Base-by-base conservation (phyloP, 164 flowering plant genomes). In the Platanus orientalis region DNA sequence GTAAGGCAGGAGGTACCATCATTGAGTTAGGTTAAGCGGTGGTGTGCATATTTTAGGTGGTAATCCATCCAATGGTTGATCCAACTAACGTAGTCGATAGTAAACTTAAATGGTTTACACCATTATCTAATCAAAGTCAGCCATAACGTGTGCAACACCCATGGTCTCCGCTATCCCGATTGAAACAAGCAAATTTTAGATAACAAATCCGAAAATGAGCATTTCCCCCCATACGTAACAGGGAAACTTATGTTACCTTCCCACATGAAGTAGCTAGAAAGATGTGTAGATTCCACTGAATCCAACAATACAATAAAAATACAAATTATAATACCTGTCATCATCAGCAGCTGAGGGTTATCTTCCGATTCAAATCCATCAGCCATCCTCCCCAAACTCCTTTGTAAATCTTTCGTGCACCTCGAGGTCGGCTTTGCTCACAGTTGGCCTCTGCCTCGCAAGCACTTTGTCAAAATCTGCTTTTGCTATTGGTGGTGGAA, bases 381-480 rank as follows among this genome's bases (percentile, higher is more conserved):
- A 94, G n/a, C 99, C 99, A 79, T 94, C 99, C 76, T 94, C 99
- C 19, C 99, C 96, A 71, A 94, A 91, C 78, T 94, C 99, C 75
- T 81, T 81, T 14, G 96, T 94, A 73, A 91, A 94, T 78, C 93
- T 87, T 71, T 94, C 96, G 24, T 94, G 99, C 27, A 94, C 90
- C 11, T 94, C 93, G 52, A 94, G 97, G 71, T 94, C 99, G 13
- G 80, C 0, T 76, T 88, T 94, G 80, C 99, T 94, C 58, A 94
- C 99, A 0, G 99, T 94, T 25, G 99, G 99, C 80, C 82, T 89
- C 73, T 94, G 99, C 69, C 90, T 83, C 13, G 97, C 90, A 6
- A 94, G 87, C 44, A 94, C 99, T 75, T 94, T 94, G 39, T 91
- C 96, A 74, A 94, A 91, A 80, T 94, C 99, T 26, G 80, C 68